Conservation (phyloP, 2,329 filamentous ascomycete genomes). For the Volutella citrinella region DNA sequence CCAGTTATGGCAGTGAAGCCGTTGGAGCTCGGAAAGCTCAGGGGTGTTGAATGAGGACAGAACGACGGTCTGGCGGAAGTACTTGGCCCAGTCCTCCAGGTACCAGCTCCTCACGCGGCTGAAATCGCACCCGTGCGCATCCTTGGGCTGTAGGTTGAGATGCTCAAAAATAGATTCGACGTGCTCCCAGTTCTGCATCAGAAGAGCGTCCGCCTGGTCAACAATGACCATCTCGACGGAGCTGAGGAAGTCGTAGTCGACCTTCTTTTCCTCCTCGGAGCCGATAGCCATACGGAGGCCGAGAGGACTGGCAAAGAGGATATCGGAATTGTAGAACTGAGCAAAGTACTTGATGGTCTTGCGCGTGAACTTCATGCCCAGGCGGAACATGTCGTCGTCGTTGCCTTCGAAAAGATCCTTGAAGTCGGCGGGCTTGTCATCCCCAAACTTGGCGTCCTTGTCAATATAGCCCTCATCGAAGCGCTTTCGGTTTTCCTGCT, state of each 20-base stretch:
- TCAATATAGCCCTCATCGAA: slow-evolving; percentile 82
- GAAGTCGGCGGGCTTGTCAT: slow-evolving; percentile 82
- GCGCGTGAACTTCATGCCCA: slow-evolving; percentile 94
- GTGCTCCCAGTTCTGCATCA: slow-evolving; percentile 99
- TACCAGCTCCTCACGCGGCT: slow-evolving; percentile 89
- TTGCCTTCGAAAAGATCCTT: slow-evolving; percentile 88
- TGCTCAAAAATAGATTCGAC: slow-evolving; percentile 88
- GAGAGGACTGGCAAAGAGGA: slow-evolving; percentile 86
- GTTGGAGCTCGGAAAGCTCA: slow-evolving; percentile 78
- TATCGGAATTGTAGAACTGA: slow-evolving; percentile 94
- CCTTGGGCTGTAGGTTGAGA: slow-evolving; percentile 84
- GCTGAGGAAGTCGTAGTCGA: slow-evolving; percentile 86
- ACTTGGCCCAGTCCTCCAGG: slow-evolving; percentile 77
- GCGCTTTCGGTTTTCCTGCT: slow-evolving; percentile 91
- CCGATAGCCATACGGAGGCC: slow-evolving; percentile 90
- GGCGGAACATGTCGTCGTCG: slow-evolving; percentile 93
- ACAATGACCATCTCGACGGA: slow-evolving; percentile 89
- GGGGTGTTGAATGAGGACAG: slow-evolving; percentile 82
- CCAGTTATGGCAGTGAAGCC: slow-evolving; percentile 74
- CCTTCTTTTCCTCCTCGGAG: slow-evolving; percentile 61
- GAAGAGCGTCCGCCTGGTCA: slow-evolving; percentile 87
- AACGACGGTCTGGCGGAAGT: slow-evolving; percentile 82
- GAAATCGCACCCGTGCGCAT: slow-evolving; percentile 91
- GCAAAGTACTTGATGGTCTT: slow-evolving; percentile 95
- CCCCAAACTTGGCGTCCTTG: slow-evolving; percentile 61